Evolutionary conservation across 768 basidiomycete genomes (phyloP).

Genomic region (Kwoniella europaea): DNA sequence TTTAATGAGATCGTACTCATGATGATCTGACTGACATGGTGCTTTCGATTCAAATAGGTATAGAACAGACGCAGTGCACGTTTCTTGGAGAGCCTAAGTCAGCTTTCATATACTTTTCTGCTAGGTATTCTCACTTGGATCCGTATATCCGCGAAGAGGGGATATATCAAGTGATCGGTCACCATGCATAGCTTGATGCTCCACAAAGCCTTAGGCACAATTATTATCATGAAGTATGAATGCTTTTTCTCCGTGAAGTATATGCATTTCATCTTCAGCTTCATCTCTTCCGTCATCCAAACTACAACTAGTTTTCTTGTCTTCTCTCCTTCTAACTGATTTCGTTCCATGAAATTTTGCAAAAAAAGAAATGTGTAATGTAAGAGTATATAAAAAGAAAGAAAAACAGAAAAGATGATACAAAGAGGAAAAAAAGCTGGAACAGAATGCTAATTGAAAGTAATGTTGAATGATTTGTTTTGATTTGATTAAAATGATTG

Average conservation of each 20-base stretch:
- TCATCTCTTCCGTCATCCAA: neutral
- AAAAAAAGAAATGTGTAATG: neutral
- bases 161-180: no score
- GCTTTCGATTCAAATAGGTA: slow-evolving; percentile 64
- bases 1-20: no score
- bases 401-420: neutral
- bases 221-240: neutral
- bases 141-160: no score
- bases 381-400: neutral
- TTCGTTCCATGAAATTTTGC: neutral
- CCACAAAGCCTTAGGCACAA: neutral
- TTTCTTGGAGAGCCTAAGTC: slow-evolving; percentile 76
- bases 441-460: no score
- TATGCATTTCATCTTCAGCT: neutral
- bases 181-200: no score
- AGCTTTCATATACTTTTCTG: neutral
- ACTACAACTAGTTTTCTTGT: neutral
- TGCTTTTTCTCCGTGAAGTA: neutral
- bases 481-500: neutral
- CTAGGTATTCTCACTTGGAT: no score
- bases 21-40: no score
- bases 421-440: neutral
- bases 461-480: no score
- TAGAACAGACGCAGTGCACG: slow-evolving; percentile 90
- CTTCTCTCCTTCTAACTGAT: neutral